Percentiles rank a stretch among this genome's conserved stretches.
Conservation (phyloP, 1,284 basidiomycete species). For the Irpex sp. region DNA sequence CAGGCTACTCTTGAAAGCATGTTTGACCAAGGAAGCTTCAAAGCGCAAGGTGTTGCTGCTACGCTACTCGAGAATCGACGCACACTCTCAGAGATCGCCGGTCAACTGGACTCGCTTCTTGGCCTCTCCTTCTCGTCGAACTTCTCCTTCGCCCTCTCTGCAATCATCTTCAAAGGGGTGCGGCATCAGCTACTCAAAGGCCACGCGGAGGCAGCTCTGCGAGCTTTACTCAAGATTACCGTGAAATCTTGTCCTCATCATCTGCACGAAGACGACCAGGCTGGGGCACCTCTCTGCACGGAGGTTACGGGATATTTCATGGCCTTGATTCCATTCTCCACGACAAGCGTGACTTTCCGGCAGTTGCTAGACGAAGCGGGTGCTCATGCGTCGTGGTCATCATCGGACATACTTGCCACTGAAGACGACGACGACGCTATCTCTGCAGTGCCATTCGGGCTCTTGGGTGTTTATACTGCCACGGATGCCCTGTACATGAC, state of each 20-base stretch:
- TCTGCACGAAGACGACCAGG: conserved; percentile 34
- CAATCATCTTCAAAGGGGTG: conserved; percentile 84
- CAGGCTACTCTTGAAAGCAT: conserved; percentile 67
- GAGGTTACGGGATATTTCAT: conserved; percentile 81
- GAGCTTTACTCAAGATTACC: conserved; percentile 56
- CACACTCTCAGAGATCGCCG: conserved; percentile 64
- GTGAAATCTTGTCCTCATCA: conserved; percentile 41
- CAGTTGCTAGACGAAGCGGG: conserved; percentile 60
- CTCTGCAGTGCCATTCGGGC: conserved; percentile 50
- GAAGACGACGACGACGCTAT: conserved; percentile 47
- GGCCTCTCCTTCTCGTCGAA: conserved; percentile 76
- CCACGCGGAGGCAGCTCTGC: conserved; percentile 54
- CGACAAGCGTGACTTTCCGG: conserved; percentile 52
- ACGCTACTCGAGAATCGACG: conserved; percentile 66
- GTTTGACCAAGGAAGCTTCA: conserved; percentile 54
- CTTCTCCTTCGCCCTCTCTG: conserved; percentile 79
- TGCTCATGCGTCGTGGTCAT: conserved; percentile 47
- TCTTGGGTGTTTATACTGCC: conserved; percentile 65
- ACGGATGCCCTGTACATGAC: conserved; percentile 70
- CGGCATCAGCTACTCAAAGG: conserved; percentile 64
- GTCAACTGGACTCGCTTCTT: conserved; percentile 71
- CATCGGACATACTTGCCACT: conserved; percentile 25
- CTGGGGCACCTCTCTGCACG: conserved; percentile 41
- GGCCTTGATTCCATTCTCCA: conserved; percentile 71
- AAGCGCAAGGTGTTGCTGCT: conserved; percentile 48